These are phyloP conservation scores for Ophiosphaerella korrae DNA, from an alignment of 2,329 filamentous ascomycete species.

Conservation along the genomic window DNA sequence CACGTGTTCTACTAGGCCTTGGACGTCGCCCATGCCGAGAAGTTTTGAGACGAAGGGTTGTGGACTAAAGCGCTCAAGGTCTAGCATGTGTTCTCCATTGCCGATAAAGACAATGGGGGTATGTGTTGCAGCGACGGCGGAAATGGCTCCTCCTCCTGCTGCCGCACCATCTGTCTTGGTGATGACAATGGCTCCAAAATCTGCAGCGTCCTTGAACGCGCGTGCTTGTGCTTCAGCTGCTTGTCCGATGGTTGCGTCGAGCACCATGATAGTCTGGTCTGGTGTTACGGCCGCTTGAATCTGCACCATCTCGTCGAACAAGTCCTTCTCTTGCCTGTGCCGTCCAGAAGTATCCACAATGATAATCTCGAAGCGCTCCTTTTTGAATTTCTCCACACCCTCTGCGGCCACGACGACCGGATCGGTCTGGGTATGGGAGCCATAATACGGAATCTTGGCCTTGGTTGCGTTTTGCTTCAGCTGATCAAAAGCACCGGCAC, in stretches of 20 bases:
- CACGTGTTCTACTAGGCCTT: constrained; percentile 92
- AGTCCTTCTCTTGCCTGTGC: constrained; percentile 90
- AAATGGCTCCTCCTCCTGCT: constrained; percentile 94
- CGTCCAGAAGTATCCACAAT: constrained; percentile 97
- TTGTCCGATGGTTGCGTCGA: constrained; percentile 95
- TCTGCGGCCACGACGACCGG: constrained; percentile 92
- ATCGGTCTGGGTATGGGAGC: constrained; percentile 93
- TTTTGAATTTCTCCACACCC: constrained; percentile 98
- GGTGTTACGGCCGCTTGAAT: constrained; percentile 89
- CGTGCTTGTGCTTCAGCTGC: constrained; percentile 92
- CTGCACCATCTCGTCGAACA: constrained; percentile 98
- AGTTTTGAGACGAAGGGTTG: constrained; percentile 93
- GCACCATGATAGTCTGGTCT: constrained; percentile 97
- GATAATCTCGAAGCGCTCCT: constrained; percentile 96
- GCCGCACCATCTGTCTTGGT: constrained; percentile 98
- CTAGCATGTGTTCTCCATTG: constrained; percentile 95
- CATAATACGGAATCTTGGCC: constrained; percentile 98
- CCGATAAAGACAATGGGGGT: constrained; percentile 98
- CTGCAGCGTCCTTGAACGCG: constrained; percentile 95
- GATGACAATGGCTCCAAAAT: constrained; percentile 98
- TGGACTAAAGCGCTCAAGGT: constrained; percentile 89
- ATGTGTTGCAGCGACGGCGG: constrained; percentile 92
- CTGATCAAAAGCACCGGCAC: constrained; percentile 97
- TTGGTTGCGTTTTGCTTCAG: constrained; percentile 99
- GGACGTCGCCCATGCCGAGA: constrained; percentile 96